Conservation (phyloP, 192 early-diverging fungal genomes). For the Coemansia sp. region DNA sequence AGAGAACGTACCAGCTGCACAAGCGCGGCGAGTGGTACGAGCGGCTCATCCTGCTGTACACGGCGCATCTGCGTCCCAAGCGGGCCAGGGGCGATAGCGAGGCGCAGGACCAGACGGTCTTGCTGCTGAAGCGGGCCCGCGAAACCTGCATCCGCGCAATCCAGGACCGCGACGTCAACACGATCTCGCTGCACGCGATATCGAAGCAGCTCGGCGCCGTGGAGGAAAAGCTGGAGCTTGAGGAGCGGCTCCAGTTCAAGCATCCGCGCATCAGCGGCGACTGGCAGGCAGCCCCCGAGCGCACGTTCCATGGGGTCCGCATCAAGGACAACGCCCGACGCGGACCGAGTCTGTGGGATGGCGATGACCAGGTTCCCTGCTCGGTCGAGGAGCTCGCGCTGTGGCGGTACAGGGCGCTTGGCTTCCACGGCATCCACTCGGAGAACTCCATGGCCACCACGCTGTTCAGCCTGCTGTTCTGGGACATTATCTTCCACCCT, state of each 20-base stretch:
- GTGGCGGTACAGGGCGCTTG: slow-evolving; percentile 62
- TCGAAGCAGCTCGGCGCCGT: slow-evolving; percentile 40
- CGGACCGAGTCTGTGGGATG: slow-evolving; percentile 57
- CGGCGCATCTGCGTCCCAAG: slow-evolving; percentile 54
- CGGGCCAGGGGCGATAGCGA: slow-evolving; percentile 15
- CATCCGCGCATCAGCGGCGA: slow-evolving; percentile 41
- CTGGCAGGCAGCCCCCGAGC: slow-evolving; percentile 52
- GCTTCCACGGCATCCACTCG: slow-evolving; percentile 64
- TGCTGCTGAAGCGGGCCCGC: slow-evolving; percentile 46
- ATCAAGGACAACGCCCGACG: slow-evolving; percentile 25
- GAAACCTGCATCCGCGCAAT: slow-evolving; percentile 60
- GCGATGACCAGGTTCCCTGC: slow-evolving; percentile 52
- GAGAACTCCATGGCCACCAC: slow-evolving; percentile 65
- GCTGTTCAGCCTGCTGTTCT: slow-evolving; percentile 68
- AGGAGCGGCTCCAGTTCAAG: slow-evolving; percentile 2
- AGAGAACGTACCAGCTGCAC: slow-evolving; percentile 57
- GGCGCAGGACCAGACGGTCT: slow-evolving; percentile 21
- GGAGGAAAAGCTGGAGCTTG: slow-evolving; percentile 34
- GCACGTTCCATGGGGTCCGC: slow-evolving; percentile 45
- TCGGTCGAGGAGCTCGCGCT: slow-evolving; percentile 66
- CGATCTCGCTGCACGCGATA: slow-evolving; percentile 40
- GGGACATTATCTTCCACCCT: slow-evolving; percentile 67
- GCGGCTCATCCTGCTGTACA: slow-evolving; percentile 61
- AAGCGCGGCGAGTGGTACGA: slow-evolving; percentile 70
- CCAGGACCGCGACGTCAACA: slow-evolving; percentile 59